Conservation (phyloP, 768 basidiomycete genomes). For the Calocera viscosa region DNA sequence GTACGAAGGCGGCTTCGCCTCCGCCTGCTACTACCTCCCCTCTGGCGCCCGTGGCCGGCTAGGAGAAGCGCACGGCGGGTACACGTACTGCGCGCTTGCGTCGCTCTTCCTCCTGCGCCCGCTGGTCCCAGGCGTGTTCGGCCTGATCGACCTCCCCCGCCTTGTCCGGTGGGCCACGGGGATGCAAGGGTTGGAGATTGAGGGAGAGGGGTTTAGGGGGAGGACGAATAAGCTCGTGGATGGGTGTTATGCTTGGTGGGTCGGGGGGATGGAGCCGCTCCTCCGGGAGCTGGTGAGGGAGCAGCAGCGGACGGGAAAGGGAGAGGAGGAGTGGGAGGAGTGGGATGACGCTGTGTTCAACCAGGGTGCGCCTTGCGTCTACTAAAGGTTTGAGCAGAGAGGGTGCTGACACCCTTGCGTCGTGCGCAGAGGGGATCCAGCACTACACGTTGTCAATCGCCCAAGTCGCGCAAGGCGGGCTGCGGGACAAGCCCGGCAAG, state of each 20-base stretch:
- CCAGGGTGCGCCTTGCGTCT: conserved; percentile 26
- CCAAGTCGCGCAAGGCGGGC: conserved; percentile 72
- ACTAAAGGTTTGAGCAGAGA: too few species aligned
- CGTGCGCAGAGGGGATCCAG: conserved; percentile 59
- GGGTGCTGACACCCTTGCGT: too few species aligned
- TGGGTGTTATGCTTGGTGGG: conserved; percentile 99
- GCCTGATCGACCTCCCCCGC: conserved; percentile 43
- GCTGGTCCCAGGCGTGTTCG: conserved; percentile 27
- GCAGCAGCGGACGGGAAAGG: neutral
- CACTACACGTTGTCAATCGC: conserved; percentile 77
- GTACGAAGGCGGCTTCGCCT: conserved; percentile 92
- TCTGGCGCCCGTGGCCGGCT: conserved; percentile 49
- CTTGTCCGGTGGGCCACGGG: conserved; percentile 70
- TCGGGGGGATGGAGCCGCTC: conserved; percentile 73
- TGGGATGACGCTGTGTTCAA: conserved; percentile 56
- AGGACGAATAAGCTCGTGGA: conserved; percentile 98
- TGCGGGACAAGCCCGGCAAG: conserved; percentile 95
- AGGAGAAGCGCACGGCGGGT: conserved; percentile 96
- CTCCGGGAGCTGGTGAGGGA: conserved; percentile 43
- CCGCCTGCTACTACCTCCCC: conserved; percentile 53
- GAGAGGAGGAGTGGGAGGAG: conserved; percentile 27
- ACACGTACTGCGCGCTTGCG: conserved; percentile 86
- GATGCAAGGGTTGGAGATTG: conserved; percentile 72
- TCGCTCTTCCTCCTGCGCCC: conserved; percentile 68
- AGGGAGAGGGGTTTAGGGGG: conserved; percentile 86